Base-by-base conservation (phyloP, 1,284 basidiomycete species). In the Irpex sp. region DNA sequence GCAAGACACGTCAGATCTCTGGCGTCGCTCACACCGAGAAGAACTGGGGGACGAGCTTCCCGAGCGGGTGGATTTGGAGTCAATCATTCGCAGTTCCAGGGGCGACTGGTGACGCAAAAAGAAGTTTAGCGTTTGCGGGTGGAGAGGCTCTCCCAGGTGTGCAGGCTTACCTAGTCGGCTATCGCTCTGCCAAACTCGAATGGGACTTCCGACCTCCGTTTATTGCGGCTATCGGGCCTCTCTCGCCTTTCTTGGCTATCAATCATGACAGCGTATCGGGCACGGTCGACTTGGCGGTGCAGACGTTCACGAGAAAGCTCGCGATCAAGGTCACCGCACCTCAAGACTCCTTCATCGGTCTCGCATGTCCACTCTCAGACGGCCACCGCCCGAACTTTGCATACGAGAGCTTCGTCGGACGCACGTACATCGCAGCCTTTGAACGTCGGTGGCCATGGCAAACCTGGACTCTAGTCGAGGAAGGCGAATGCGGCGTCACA, bases 41-140 rank as follows among this genome's bases (percentile, higher is more conserved):
- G 67, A 71, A 69, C 67, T 71, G 68, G 69, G 68, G 68, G 49
- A 61, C 59, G 49, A 65, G 67, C 18, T 71, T 71, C 56, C 68
- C 68, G 18, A 21, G 19, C 3, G 68, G 68, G 16, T 71, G 69
- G 69, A 65, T 71, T 58, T 71, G 69, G 69, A 63, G 67, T 37
- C 68, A 71, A 39, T 53, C 69, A 49, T 68, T 68, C 59, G 59
- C 61, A 14, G 39, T 16, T 12, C 12, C 39, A 16, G 57, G 28
- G 5, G 58, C 51, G 6, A 54, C 10, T 18, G 48, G 19, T 51
- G 9, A 58, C 23, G 56, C 45, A 39, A 61, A 36, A 45, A 56
- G 39, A 19, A 67, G 61, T 16, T 59, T 71, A 23, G 65, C 65
- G 52, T 61, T 71, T 42, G 68, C 69, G 6, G 69, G 69, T 52